Conservation (phyloP, 495 filamentous ascomycete species). For the Wilcoxina mikolae region DNA sequence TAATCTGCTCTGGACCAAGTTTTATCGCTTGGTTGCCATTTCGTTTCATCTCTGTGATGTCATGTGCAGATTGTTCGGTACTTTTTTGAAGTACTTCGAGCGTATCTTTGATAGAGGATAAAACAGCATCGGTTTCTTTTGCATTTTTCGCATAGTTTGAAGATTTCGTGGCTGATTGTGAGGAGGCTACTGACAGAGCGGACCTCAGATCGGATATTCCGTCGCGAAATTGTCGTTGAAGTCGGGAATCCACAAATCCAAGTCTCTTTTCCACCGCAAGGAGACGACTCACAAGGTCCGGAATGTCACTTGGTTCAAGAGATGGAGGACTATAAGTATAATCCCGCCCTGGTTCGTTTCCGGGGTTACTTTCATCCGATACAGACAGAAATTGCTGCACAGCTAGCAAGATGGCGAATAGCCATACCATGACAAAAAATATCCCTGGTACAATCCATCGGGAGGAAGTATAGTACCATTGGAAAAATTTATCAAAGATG, state of each 20-base stretch:
- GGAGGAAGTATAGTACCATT: not conserved
- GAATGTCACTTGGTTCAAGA: constrained; percentile 6
- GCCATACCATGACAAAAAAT: not conserved
- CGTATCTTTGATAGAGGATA: not conserved
- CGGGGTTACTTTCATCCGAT: not conserved
- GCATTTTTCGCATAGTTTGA: not conserved
- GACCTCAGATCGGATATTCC: not conserved
- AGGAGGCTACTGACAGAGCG: not conserved
- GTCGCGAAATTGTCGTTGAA: not conserved
- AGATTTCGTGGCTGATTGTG: not conserved
- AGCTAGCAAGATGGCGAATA: not conserved
- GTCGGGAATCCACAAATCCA: not conserved
- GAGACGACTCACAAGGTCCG: constrained; percentile 16
- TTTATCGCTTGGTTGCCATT: not conserved
- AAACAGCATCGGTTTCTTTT: not conserved
- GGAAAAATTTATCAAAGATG: not conserved
- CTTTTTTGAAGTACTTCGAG: not conserved
- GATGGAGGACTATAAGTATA: not conserved
- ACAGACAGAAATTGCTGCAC: not conserved
- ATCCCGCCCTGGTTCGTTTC: not conserved
- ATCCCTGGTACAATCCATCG: not conserved
- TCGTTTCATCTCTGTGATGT: not conserved
- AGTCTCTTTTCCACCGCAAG: constrained; percentile 12
- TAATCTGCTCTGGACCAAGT: not conserved
- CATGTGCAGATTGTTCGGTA: not conserved